phyloP scores from a whole-genome alignment of 2,329 filamentous ascomycete species.

The Fusarium agapanthi region DNA sequence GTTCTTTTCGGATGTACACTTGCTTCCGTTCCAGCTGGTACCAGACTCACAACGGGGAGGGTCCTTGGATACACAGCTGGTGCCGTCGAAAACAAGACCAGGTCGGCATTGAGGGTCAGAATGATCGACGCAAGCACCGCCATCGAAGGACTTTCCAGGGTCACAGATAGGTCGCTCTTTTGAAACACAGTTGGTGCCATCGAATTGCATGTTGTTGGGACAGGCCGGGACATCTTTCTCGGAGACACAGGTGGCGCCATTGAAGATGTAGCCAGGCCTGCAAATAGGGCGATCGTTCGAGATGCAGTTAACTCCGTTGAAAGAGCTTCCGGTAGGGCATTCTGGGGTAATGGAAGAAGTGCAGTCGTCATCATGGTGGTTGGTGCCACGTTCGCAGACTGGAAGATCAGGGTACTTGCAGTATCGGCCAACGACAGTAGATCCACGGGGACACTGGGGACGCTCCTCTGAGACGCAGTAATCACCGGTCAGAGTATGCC shows the following conservation, averaged over 20 bases:
- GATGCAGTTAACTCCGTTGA: not conserved
- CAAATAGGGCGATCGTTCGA: not conserved
- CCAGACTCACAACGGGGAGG: not conserved
- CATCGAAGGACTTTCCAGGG: not conserved
- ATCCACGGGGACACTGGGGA: not conserved
- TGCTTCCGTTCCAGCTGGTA: not conserved
- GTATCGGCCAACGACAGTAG: not conserved
- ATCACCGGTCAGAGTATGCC: not conserved
- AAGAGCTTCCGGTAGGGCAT: not conserved
- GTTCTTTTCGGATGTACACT: constrained; percentile 3
- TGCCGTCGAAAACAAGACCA: constrained; percentile 5
- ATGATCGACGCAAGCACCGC: not conserved
- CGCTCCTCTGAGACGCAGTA: not conserved
- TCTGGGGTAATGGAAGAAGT: not conserved
- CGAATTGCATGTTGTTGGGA: not conserved
- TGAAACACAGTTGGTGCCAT: constrained; percentile 4
- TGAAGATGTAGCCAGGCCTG: not conserved
- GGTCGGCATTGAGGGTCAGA: not conserved
- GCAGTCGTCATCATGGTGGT: not conserved
- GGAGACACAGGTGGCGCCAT: not conserved
- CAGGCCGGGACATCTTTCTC: not conserved
- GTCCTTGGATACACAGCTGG: not conserved
- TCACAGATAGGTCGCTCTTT: not conserved
- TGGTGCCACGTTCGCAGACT: not conserved
- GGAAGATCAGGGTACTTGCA: constrained; percentile 11